Conservation (phyloP, 2,329 filamentous ascomycete genomes). For the Pyricularia sp. region DNA sequence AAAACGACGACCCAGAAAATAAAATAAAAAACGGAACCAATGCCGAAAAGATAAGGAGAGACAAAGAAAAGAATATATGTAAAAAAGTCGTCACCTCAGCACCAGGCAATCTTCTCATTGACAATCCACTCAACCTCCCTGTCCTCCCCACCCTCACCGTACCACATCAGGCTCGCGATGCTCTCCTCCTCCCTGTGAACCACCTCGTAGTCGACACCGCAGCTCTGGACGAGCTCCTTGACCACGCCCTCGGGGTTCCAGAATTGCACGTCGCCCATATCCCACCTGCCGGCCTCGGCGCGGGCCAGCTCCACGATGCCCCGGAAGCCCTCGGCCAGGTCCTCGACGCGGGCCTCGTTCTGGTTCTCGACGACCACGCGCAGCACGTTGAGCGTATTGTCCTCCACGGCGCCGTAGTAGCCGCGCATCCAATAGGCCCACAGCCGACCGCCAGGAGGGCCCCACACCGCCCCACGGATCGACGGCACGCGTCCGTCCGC, state of each 20-base stretch:
- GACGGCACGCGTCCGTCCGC: constrained; percentile 33
- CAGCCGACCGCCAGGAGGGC: constrained; percentile 47
- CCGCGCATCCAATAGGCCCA: constrained; percentile 67
- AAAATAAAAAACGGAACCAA: neutral
- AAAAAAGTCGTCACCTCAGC: constrained; percentile 30
- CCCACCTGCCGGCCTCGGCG: constrained; percentile 61
- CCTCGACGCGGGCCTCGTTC: constrained; percentile 30
- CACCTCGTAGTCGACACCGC: constrained; percentile 37
- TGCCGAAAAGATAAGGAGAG: no score
- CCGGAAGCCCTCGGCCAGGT: constrained; percentile 44
- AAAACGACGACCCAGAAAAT: neutral
- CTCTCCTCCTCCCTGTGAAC: constrained; percentile 54
- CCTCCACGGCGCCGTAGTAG: constrained; percentile 49
- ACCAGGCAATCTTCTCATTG: constrained; percentile 75
- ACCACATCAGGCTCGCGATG: constrained; percentile 66
- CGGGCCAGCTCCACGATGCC: constrained; percentile 60
- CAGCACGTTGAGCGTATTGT: constrained; percentile 62
- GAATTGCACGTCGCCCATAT: constrained; percentile 59
- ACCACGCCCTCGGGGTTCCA: constrained; percentile 69
- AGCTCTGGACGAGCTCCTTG: constrained; percentile 32
- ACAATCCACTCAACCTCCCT: constrained; percentile 58
- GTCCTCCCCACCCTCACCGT: constrained; percentile 34
- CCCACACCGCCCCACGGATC: constrained; percentile 62
- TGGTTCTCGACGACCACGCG: constrained; percentile 47
- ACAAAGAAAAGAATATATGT: neutral